These are phyloP conservation scores for Pilatotrama ljubarskyi DNA, from an alignment of 768 basidiomycete species.

Conservation along the genomic window DNA sequence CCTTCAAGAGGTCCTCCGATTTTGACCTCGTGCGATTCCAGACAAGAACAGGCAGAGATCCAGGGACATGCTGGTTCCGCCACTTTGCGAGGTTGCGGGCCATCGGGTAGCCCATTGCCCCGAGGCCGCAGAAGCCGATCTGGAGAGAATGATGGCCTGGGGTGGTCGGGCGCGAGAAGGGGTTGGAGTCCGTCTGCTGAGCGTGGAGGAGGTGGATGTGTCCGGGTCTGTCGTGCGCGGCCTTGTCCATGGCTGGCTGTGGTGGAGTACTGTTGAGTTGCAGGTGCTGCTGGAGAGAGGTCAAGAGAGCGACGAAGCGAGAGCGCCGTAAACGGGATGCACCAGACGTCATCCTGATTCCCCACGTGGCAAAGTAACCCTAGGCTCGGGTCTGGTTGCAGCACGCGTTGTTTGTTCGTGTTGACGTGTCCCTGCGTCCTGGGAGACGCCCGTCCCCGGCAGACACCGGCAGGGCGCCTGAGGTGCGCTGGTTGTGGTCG, in stretches of 20 bases:
- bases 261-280: background rate
- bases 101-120: constrained; percentile 77
- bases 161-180: constrained; percentile 62
- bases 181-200: constrained; percentile 25
- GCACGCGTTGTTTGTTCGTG: constrained; percentile 13
- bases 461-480: constrained; percentile 2
- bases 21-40: constrained; percentile 76
- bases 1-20: constrained; percentile 54
- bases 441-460: constrained; percentile 5
- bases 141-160: constrained; percentile 41
- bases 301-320: background rate
- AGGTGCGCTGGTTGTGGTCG: constrained; percentile 6
- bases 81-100: constrained; percentile 73
- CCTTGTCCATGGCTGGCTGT: constrained; percentile 8
- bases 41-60: constrained; percentile 57
- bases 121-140: constrained; percentile 54
- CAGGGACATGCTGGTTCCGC: constrained; percentile 37
- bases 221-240: background rate
- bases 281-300: background rate
- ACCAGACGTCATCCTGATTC: background rate
- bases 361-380: constrained; percentile 1
- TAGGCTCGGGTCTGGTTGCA: constrained; percentile 1
- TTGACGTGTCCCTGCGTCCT: constrained; percentile 12
- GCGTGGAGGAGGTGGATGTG: constrained; percentile 12
- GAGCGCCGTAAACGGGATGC: background rate